These are phyloP conservation scores for Leavenworthia alabamica DNA, from an alignment of 345 rosid species.

Conservation along the genomic window DNA sequence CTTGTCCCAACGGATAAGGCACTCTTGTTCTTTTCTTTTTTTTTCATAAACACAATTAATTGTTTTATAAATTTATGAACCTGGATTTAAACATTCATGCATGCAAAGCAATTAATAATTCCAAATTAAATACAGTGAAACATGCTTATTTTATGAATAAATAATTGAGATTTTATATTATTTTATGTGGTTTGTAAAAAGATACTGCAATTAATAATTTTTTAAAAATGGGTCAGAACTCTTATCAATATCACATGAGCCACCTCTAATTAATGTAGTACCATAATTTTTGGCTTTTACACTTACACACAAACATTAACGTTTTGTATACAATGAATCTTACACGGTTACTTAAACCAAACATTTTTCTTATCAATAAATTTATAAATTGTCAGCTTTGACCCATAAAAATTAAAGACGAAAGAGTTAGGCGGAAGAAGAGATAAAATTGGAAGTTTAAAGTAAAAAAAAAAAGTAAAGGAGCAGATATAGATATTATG, in stretches of 20 bases:
- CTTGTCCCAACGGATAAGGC: slow-evolving; percentile 25
- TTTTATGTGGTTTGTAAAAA: too few relatives aligned
- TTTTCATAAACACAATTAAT: too few relatives aligned
- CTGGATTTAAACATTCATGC: too few relatives aligned
- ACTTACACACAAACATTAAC: slow-evolving; percentile 5
- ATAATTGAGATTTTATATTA: too few relatives aligned
- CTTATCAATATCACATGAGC: slow-evolving; percentile 23
- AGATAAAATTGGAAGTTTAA: background rate
- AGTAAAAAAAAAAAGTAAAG: slow-evolving; percentile 12
- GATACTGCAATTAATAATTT: background rate
- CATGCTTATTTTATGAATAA: background rate
- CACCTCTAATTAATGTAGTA: slow-evolving; percentile 18
- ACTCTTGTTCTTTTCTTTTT: too few relatives aligned
- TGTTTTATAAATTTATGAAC: too few relatives aligned
- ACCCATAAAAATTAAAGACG: slow-evolving; percentile 3
- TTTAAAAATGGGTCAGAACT: too few relatives aligned
- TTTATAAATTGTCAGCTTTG: slow-evolving; percentile 19
- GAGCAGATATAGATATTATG: slow-evolving; percentile 13
- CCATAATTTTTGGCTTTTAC: slow-evolving; percentile 17
- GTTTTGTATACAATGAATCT: slow-evolving; percentile 8
- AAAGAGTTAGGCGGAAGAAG: background rate
- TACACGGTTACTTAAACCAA: slow-evolving; percentile 17
- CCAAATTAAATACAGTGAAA: background rate
- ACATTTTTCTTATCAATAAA: slow-evolving; percentile 1
- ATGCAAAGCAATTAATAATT: background rate